These are phyloP conservation scores for Straminergon stramineum DNA, from an alignment of 225 moss, liverwort and hornwort species.

Conservation along the genomic window DNA sequence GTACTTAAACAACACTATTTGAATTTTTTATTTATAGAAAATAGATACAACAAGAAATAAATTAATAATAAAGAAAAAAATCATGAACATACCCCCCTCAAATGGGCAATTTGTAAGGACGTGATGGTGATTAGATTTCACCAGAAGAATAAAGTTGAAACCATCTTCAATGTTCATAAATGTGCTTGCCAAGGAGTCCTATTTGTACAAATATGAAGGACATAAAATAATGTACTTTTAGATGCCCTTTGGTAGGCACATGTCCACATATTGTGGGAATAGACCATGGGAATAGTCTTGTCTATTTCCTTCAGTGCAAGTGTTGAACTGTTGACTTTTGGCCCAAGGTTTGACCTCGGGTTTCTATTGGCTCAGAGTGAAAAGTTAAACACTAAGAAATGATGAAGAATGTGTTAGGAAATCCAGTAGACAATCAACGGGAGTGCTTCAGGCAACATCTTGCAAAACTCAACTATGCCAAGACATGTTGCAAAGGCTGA, in stretches of 20 bases:
- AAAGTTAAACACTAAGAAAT: not conserved
- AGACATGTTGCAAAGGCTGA: not conserved
- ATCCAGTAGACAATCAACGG: not conserved
- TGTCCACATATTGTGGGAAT: accelerated
- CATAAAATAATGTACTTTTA: not conserved
- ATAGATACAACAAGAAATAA: not conserved
- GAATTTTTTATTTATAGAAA: too few species aligned
- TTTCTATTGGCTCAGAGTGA: too few species aligned
- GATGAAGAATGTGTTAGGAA: not conserved
- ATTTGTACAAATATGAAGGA: accelerated
- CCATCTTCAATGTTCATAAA: not conserved
- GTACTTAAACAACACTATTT: not conserved
- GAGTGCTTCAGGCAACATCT: not conserved
- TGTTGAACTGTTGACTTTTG: too few species aligned
- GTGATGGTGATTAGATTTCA: too few species aligned
- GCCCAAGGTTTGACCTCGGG: too few species aligned
- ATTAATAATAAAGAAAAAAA: not conserved
- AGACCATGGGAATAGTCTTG: too few species aligned
- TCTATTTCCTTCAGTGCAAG: too few species aligned
- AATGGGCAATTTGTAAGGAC: not conserved
- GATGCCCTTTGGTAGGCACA: not conserved
- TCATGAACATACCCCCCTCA: not conserved
- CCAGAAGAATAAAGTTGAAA: not conserved
- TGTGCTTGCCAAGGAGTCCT: accelerated
- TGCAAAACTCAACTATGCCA: not conserved